Conservation (phyloP, 2,329 filamentous ascomycete species). For the Pestalotiopsis sp. region DNA sequence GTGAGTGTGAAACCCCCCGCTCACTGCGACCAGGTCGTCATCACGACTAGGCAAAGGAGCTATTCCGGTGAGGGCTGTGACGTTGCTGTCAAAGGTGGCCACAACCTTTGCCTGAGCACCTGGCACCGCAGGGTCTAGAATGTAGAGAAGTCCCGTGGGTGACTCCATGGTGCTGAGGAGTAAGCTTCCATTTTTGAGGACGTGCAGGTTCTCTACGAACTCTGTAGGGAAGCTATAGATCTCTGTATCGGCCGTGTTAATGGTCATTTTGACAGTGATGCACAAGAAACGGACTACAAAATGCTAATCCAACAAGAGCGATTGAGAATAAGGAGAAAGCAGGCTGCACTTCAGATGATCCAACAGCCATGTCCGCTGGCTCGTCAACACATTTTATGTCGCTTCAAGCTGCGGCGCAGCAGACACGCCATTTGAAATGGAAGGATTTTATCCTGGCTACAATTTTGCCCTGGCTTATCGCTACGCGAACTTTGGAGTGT, state of each 20-base stretch:
- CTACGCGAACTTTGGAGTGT: too few species aligned
- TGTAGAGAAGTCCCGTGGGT: constrained; percentile 17
- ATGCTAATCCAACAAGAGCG: too few species aligned
- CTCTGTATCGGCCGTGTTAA: neutral
- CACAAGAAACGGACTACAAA: too few species aligned
- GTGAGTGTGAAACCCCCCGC: constrained; percentile 16
- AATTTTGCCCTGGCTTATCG: too few species aligned
- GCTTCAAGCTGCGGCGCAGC: too few species aligned
- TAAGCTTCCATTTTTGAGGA: constrained; percentile 21
- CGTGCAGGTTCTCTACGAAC: constrained; percentile 21
- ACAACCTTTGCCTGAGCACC: constrained; percentile 18
- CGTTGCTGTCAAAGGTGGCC: neutral
- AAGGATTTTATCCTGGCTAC: too few species aligned
- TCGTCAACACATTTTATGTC: too few species aligned
- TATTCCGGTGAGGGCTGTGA: constrained; percentile 17
- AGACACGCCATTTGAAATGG: too few species aligned
- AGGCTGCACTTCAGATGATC: too few species aligned
- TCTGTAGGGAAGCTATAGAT: constrained; percentile 7
- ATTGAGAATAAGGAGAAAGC: too few species aligned
- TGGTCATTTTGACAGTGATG: neutral
- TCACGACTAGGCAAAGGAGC: constrained; percentile 13
- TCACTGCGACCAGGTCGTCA: constrained; percentile 20
- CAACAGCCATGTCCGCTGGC: too few species aligned
- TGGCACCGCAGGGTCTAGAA: constrained; percentile 18
- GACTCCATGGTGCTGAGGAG: constrained; percentile 20